phyloP scores from a whole-genome alignment of 371 early-diverging fungal species.

The Mucor indicus region DNA sequence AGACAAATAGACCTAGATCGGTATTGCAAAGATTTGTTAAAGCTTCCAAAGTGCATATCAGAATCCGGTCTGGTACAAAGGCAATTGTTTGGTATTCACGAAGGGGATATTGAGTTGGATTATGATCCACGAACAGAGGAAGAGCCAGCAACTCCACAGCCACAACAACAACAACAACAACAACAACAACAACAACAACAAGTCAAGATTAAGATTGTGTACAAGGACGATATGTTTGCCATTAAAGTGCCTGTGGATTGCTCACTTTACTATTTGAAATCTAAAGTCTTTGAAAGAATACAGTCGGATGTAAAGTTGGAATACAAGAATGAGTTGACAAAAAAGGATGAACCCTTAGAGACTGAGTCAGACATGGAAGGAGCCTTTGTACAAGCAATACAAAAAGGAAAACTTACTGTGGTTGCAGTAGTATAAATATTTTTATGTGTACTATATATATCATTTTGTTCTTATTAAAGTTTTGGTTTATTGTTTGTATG shows the following conservation, averaged over 20 bases:
- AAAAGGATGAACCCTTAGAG: conserved; percentile 22
- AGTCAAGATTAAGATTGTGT: conserved; percentile 65
- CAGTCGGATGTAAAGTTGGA: conserved; percentile 16
- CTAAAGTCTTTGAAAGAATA: conserved; percentile 55
- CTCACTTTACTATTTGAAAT: conserved; percentile 45
- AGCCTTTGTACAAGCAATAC: conserved; percentile 29
- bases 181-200: conserved; percentile 6
- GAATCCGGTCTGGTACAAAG: conserved; percentile 47
- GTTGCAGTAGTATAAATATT: too few species aligned
- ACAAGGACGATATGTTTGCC: conserved; percentile 67
- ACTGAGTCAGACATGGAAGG: conserved; percentile 31
- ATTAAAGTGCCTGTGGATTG: conserved; percentile 60
- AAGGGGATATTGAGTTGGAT: conserved; percentile 58
- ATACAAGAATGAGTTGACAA: conserved; percentile 26
- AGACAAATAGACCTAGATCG: conserved; percentile 55
- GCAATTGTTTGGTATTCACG: conserved; percentile 55
- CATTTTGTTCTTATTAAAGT: too few species aligned
- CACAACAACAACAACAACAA: not conserved
- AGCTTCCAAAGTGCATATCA: conserved; percentile 54
- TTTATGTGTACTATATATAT: too few species aligned
- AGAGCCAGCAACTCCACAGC: too few species aligned
- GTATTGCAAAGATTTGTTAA: conserved; percentile 61
- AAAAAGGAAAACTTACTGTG: conserved; percentile 34
- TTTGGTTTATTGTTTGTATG: too few species aligned
- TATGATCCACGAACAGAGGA: conserved; percentile 33